Conservation (phyloP, 345 rosid species). For the Hirschfeldia incana region DNA sequence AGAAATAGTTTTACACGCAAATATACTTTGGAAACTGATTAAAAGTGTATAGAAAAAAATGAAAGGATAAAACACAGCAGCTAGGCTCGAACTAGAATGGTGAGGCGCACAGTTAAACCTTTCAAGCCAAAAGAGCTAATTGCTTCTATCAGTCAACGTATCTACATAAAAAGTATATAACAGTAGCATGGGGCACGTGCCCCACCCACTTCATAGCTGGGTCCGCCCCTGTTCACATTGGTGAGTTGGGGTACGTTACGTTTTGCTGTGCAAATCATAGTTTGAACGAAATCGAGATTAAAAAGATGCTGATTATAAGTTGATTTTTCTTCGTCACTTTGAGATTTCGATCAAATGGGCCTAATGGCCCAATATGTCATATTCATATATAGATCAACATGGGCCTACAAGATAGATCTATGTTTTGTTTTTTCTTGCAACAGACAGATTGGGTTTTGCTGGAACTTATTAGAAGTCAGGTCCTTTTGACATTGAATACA, state of each 20-base stretch:
- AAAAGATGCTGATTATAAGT: constrained; percentile 19
- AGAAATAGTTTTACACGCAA: no score
- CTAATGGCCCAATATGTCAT: background rate
- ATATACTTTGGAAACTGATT: no score
- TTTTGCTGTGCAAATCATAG: background rate
- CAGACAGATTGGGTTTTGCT: background rate
- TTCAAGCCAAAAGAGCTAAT: no score
- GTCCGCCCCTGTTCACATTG: no score
- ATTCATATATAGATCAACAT: background rate
- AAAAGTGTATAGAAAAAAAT: no score
- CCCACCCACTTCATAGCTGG: no score
- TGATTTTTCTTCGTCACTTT: background rate
- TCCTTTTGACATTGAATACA: background rate
- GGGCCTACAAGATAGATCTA: background rate
- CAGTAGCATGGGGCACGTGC: no score
- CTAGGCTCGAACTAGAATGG: no score
- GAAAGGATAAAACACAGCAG: no score
- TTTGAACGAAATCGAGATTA: constrained; percentile 24
- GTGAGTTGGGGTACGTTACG: background rate
- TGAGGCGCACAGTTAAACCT: no score
- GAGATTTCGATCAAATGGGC: background rate
- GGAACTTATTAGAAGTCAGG: background rate
- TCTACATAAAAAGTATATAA: no score
- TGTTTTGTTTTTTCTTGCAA: background rate
- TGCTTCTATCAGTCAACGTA: no score